These are phyloP conservation scores for Calonectria fujianensis DNA, from an alignment of 2,329 filamentous ascomycete genomes.

Conservation along the genomic window DNA sequence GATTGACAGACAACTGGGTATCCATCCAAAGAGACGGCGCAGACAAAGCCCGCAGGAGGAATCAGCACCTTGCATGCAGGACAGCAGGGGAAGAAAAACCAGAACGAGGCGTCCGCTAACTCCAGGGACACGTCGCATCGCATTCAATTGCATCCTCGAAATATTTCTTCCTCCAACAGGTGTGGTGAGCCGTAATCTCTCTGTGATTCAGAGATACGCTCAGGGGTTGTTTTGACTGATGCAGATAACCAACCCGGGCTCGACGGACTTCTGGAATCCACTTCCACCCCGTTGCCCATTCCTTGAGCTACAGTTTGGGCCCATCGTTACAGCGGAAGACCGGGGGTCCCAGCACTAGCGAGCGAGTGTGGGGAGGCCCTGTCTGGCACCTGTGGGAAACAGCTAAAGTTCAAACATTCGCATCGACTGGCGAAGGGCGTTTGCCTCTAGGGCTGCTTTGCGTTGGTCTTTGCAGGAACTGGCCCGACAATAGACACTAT, in stretches of 20 bases:
- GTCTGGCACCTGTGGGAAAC: neutral
- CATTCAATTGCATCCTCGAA: neutral
- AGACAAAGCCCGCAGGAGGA: slow-evolving; percentile 6
- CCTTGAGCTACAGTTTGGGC: slow-evolving; percentile 5
- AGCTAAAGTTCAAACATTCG: slow-evolving; percentile 10
- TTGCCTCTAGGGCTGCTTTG: neutral
- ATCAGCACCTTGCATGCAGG: slow-evolving; percentile 10
- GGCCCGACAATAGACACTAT: neutral
- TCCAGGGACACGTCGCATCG: slow-evolving; percentile 5
- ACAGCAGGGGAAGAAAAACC: neutral
- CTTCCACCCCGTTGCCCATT: slow-evolving; percentile 13
- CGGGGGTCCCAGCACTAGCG: slow-evolving; percentile 12
- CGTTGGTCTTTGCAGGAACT: neutral
- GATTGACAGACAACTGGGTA: slow-evolving; percentile 1
- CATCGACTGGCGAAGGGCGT: neutral
- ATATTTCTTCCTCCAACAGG: slow-evolving; percentile 3
- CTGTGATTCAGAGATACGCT: neutral
- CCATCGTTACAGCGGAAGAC: slow-evolving; percentile 17
- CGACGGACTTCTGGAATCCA: slow-evolving; percentile 33
- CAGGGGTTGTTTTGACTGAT: slow-evolving; percentile 35
- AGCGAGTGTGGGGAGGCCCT: slow-evolving; percentile 31
- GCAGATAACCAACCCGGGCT: slow-evolving; percentile 33
- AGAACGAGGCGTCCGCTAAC: neutral
- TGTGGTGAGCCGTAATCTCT: slow-evolving; percentile 31
- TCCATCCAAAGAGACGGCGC: neutral